phyloP scores from a whole-genome alignment of 164 flowering plant genomes.

The Echeveria elegans region DNA sequence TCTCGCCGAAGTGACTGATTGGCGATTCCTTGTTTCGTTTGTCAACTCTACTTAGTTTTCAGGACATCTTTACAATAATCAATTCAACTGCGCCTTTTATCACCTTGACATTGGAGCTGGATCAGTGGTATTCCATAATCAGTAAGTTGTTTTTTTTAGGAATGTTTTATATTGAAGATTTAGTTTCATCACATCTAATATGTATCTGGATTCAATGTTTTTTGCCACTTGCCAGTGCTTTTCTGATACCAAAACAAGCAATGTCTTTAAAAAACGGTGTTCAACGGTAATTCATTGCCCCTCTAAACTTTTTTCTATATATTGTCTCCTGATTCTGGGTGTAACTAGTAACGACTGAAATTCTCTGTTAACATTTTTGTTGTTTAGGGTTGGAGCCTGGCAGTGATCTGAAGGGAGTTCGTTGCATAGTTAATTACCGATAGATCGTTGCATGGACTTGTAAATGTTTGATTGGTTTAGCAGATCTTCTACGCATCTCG shows the following conservation, averaged over 20 bases:
- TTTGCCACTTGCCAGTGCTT: constrained; percentile 16
- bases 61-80: background rate
- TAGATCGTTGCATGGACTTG: constrained; percentile 4
- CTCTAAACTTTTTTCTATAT: background rate
- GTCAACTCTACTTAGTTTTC: constrained; percentile 80
- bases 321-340: background rate
- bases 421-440: constrained; percentile 17
- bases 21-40: constrained; percentile 88
- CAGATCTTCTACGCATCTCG: background rate
- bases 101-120: background rate
- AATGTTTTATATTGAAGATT: background rate
- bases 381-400: constrained; percentile 41
- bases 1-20: constrained; percentile 73
- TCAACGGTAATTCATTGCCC: constrained; percentile 28
- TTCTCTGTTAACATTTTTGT: background rate
- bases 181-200: background rate
- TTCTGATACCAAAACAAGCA: background rate
- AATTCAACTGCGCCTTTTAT: constrained; percentile 12
- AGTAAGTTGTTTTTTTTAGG: background rate
- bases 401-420: constrained; percentile 18
- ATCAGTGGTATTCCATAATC: background rate
- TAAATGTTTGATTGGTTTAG: background rate
- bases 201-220: background rate
- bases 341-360: background rate
- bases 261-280: constrained; percentile 15